A percentile compares a stretch with the other conserved stretches of the same genome.
phyloP scores from a whole-genome alignment of 2,329 filamentous ascomycete species.

The Blastomyces silverae region DNA sequence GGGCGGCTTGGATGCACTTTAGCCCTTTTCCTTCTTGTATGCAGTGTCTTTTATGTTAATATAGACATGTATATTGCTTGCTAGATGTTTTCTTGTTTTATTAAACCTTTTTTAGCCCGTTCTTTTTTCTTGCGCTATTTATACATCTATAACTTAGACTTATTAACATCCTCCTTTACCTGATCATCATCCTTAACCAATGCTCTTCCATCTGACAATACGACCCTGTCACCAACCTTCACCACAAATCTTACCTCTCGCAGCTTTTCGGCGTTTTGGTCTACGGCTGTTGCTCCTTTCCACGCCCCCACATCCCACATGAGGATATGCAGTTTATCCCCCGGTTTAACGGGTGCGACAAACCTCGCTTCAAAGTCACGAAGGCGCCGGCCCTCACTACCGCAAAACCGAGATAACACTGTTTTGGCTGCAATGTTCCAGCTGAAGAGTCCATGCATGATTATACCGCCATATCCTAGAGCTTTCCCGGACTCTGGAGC shows the following conservation, averaged over 20 bases:
- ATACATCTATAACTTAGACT: constrained; percentile 8
- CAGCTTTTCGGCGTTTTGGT: constrained; percentile 37
- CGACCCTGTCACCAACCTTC: constrained; percentile 62
- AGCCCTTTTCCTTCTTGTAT: background rate
- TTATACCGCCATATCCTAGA: constrained; percentile 84
- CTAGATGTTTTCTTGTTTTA: background rate
- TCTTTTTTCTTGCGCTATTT: background rate
- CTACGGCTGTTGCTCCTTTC: constrained; percentile 67
- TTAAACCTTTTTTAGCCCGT: background rate
- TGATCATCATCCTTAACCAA: constrained; percentile 54
- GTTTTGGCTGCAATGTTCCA: constrained; percentile 77
- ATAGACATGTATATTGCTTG: constrained; percentile 3
- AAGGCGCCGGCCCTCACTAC: constrained; percentile 69
- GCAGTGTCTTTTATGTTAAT: background rate
- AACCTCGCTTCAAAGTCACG: constrained; percentile 85
- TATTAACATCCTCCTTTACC: constrained; percentile 44
- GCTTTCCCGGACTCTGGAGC: constrained; percentile 74
- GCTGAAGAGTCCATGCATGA: constrained; percentile 80
- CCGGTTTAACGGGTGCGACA: constrained; percentile 73
- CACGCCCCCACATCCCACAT: constrained; percentile 67
- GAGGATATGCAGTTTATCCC: constrained; percentile 70
- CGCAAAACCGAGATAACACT: constrained; percentile 64
- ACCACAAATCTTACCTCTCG: constrained; percentile 13
- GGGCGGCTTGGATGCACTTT: background rate
- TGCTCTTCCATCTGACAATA: constrained; percentile 68